Conservation (phyloP, 1,284 basidiomycete species). For the Trametes sp. region DNA sequence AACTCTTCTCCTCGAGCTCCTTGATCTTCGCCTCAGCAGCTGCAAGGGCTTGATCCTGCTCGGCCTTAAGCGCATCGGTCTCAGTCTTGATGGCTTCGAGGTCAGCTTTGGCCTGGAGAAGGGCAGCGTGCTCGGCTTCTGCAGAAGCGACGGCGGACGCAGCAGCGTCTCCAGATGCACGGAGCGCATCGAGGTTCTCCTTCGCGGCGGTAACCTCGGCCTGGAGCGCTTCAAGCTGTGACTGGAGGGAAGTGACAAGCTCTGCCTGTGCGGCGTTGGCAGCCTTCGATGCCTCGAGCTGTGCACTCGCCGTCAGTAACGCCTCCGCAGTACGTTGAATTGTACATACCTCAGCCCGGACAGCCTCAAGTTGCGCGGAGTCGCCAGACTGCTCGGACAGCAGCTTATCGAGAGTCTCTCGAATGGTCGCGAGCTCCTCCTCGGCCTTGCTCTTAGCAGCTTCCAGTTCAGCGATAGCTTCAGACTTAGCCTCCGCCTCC, state of each 20-base stretch:
- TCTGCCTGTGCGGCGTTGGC: conserved; percentile 50
- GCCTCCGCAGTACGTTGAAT: background rate
- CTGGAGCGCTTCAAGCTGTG: conserved; percentile 60
- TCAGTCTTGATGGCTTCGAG: conserved; percentile 65
- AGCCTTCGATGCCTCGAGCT: conserved; percentile 62
- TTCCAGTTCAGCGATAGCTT: conserved; percentile 55
- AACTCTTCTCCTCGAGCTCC: conserved; percentile 53
- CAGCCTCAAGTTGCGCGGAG: conserved; percentile 47
- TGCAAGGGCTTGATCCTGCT: conserved; percentile 56
- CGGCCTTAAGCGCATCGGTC: conserved; percentile 55
- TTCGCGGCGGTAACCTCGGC: conserved; percentile 58
- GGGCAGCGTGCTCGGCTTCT: conserved; percentile 66
- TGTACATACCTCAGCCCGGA: conserved; percentile 58
- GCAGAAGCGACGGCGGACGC: conserved; percentile 56
- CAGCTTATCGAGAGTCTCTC: conserved; percentile 50
- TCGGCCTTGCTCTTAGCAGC: conserved; percentile 57
- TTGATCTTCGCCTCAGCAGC: conserved; percentile 54
- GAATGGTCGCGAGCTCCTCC: conserved; percentile 53
- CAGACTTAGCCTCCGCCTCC: conserved; percentile 56
- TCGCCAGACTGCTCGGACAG: conserved; percentile 50
- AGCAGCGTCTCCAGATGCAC: conserved; percentile 52
- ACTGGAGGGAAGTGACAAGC: conserved; percentile 56
- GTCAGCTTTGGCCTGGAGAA: conserved; percentile 69
- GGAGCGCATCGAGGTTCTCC: conserved; percentile 59
- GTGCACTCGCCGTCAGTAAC: conserved; percentile 13